These are phyloP conservation scores for Aureobasidium subglaciale DNA, from an alignment of 2,329 filamentous ascomycete genomes.

Conservation along the genomic window DNA sequence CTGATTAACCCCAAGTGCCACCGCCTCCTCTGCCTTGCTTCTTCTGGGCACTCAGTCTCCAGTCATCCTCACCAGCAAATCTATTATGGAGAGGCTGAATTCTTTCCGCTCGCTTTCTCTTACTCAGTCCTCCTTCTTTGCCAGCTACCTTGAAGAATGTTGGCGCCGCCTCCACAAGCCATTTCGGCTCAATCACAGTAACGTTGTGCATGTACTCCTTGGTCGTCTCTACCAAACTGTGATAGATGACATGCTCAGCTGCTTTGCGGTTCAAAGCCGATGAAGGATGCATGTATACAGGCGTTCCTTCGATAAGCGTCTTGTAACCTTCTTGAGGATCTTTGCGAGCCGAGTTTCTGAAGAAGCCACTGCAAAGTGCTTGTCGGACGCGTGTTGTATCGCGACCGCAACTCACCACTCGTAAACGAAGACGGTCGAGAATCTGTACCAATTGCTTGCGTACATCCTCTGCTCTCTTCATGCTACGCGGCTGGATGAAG, in stretches of 20 bases:
- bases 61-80: constrained; percentile 88
- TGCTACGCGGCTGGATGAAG: constrained; percentile 86
- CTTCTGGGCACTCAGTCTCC: constrained; percentile 83
- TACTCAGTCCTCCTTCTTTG: constrained; percentile 69
- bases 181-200: constrained; percentile 87
- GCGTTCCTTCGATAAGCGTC: constrained; percentile 89
- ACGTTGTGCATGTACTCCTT: constrained; percentile 98
- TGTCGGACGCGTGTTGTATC: constrained; percentile 82
- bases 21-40: constrained; percentile 79
- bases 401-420: constrained; percentile 74
- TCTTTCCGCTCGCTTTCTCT: constrained; percentile 86
- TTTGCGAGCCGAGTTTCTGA: constrained; percentile 89
- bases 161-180: constrained; percentile 90
- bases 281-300: constrained; percentile 88
- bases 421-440: constrained; percentile 84
- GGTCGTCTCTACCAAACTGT: constrained; percentile 82
- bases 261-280: constrained; percentile 92
- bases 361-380: constrained; percentile 88
- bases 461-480: constrained; percentile 85
- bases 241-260: constrained; percentile 92
- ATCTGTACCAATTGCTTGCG: constrained; percentile 87
- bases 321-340: constrained; percentile 97
- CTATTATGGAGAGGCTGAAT: constrained; percentile 95
- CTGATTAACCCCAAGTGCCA: constrained; percentile 83
- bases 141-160: constrained; percentile 98